Conservation (phyloP, 108 stramenopile species). For the Fragilaria radians region DNA sequence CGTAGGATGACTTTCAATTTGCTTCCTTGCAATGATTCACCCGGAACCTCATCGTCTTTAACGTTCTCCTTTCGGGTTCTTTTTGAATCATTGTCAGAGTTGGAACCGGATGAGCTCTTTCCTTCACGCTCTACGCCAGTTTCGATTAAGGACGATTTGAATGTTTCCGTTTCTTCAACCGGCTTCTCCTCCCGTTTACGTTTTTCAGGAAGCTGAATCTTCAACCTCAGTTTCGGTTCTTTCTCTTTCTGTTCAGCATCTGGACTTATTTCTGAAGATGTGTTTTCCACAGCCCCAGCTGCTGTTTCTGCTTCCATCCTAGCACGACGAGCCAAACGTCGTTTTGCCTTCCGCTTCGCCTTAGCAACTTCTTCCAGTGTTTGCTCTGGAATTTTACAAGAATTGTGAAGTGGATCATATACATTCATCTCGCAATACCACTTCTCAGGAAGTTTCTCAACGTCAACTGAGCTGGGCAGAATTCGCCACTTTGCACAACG, state of each 20-base stretch:
- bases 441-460: conserved; percentile 54
- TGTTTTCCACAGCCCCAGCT: conserved; percentile 16
- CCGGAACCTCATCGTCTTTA: too few species aligned
- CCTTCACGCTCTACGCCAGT: too few species aligned
- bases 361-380: conserved; percentile 55
- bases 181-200: background rate
- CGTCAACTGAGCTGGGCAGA: conserved; percentile 54
- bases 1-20: too few species aligned
- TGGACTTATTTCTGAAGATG: conserved; percentile 3
- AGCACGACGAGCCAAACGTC: conserved; percentile 25
- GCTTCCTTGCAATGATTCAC: too few species aligned
- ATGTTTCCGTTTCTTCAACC: conserved; percentile 3
- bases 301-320: conserved; percentile 31
- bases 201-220: background rate
- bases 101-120: too few species aligned
- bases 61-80: too few species aligned
- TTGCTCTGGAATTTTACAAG: conserved; percentile 67
- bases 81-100: too few species aligned
- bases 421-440: conserved; percentile 86
- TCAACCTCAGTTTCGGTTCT: background rate
- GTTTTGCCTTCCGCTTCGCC: conserved; percentile 46
- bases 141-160: conserved; percentile 1
- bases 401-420: conserved; percentile 56
- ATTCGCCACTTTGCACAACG: conserved; percentile 82
- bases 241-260: conserved; percentile 8